Evolutionary conservation across 805 yeast species (phyloP).

Genomic region (Nakazawaea wickerhamii): DNA sequence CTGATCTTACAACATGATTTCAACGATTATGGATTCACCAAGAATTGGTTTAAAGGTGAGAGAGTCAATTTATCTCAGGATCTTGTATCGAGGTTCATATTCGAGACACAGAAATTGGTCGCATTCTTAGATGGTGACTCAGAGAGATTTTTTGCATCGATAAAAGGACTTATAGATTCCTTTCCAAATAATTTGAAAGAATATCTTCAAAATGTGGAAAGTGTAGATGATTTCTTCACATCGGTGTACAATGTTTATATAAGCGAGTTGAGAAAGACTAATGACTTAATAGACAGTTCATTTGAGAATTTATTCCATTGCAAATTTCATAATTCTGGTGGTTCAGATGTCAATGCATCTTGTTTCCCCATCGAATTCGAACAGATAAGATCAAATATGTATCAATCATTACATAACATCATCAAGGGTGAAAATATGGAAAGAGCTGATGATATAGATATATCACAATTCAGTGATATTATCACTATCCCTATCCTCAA

Average conservation of each 20-base stretch:
- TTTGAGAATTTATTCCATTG: slow-evolving; percentile 10
- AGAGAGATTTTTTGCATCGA: slow-evolving; percentile 33
- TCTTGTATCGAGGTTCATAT: slow-evolving; percentile 23
- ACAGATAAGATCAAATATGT: slow-evolving; percentile 24
- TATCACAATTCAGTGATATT: slow-evolving; percentile 27
- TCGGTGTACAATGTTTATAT: slow-evolving; percentile 17
- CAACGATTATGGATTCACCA: slow-evolving; percentile 29
- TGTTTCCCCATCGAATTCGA: slow-evolving; percentile 28
- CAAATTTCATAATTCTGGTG: slow-evolving; percentile 3
- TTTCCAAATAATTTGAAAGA: slow-evolving; percentile 22
- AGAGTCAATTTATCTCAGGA: slow-evolving; percentile 10
- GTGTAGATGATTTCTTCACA: slow-evolving; percentile 13
- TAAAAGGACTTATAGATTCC: slow-evolving; percentile 25
- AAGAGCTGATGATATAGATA: slow-evolving; percentile 17
- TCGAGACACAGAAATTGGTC: slow-evolving; percentile 34
- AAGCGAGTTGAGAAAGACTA: slow-evolving; percentile 14
- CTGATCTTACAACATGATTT: slow-evolving; percentile 26
- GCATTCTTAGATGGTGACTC: slow-evolving; percentile 32
- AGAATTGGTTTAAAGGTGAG: slow-evolving; percentile 35
- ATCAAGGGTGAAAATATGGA: slow-evolving; percentile 27
- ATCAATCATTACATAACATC: slow-evolving; percentile 27
- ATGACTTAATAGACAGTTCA: background rate
- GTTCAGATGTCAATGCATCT: slow-evolving; percentile 19
- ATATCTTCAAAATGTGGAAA: slow-evolving; percentile 16
- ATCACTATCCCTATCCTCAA: slow-evolving; percentile 28